Evolutionary conservation across 345 rosid genomes (phyloP), one percentile per base, ranked within the genome.

Genomic region (Physaria fendleri): DNA sequence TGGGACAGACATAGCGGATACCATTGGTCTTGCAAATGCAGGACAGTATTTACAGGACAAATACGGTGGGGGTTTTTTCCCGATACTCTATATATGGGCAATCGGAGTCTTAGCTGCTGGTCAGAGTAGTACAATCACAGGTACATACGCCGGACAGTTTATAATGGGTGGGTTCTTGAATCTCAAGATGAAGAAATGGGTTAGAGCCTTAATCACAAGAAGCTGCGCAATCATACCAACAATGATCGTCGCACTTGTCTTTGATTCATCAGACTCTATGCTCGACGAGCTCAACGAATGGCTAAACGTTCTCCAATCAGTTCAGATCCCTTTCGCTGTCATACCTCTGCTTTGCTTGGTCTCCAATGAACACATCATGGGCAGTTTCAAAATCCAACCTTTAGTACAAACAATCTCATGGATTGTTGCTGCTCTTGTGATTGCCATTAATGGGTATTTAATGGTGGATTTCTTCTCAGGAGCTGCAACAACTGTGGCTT

Each of bases 91-190:
- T 58, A 89, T 93, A 32, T 93, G 99, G 97, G 95, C 62, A 21
- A 83, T 89, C 13, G 99, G 97, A 22, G 73, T 93, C 38, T 72
- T 86, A 54, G 99, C 97, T 21, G 99, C 97, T 24, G 99, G 99
- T 44, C 99, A 93, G 65, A 93, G 99, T 55, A 93, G 97, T 74
- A 93, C 99, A 4, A 78, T 93, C 56, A 93, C 97, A 3, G 97
- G 95, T 28, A 93, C 95, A 29, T 92, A 88, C 28, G 97, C 98
- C 0, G n/a, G n/a, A n/a, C n/a, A n/a, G n/a, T n/a, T n/a, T n/a
- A n/a, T n/a, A n/a, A n/a, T n/a, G n/a, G n/a, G n/a, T n/a, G n/a
- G n/a, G n/a, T n/a, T n/a, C n/a, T n/a, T n/a, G n/a, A n/a, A n/a
- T n/a, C n/a, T n/a, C n/a, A n/a, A n/a, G n/a, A n/a, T n/a, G n/a